Conservation (phyloP, 805 yeast species). For the Saccharomyces mikatae region DNA sequence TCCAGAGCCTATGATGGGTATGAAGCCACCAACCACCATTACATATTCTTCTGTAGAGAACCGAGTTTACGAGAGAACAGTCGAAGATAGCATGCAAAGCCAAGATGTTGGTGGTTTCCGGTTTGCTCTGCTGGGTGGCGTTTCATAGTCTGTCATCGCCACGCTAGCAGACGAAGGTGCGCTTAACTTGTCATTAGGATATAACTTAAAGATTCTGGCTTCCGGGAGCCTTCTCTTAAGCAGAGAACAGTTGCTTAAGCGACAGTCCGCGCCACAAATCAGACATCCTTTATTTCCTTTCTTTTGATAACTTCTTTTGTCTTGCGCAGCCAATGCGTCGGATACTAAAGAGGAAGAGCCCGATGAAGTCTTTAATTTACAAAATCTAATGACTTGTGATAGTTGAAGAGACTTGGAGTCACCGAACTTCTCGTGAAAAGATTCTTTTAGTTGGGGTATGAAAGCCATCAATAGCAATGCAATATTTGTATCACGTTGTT, state of each 20-base stretch:
- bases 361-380: no score
- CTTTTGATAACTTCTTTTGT: background rate
- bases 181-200: no score
- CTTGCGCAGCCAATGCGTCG: background rate
- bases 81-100: no score
- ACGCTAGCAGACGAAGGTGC: no score
- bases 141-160: no score
- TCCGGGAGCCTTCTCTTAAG: background rate
- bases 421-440: no score
- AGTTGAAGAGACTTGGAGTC: no score
- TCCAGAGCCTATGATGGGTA: conserved; percentile 3
- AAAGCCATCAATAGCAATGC: background rate
- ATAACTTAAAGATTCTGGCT: background rate
- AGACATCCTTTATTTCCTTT: background rate
- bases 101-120: no score
- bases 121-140: no score
- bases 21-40: conserved; percentile 3
- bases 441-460: no score
- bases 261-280: background rate
- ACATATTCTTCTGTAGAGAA: background rate
- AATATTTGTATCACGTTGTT: background rate
- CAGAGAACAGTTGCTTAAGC: background rate
- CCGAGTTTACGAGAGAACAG: background rate
- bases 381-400: no score
- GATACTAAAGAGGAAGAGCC: no score